A percentile compares a stretch with the other conserved stretches of the same genome.
Conservation (phyloP, 148 eudicot genomes). For the Pharnaceum exiguum region DNA sequence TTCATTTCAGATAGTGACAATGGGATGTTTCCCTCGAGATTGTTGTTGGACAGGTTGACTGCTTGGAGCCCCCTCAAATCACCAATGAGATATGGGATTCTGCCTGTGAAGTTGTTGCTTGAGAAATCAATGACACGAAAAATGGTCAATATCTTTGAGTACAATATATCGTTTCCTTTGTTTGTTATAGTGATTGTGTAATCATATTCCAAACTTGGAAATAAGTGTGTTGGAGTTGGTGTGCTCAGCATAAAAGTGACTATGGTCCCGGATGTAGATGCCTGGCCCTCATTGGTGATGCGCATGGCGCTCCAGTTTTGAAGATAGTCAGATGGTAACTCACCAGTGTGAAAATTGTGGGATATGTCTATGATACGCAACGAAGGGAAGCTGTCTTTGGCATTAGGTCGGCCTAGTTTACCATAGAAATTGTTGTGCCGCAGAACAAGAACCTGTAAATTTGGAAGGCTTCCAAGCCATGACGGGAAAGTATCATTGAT, state of each 20-base stretch:
- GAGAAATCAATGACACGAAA: constrained; percentile 18
- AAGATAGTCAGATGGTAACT: constrained; percentile 18
- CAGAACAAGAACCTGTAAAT: constrained; percentile 28
- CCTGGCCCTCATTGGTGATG: neutral
- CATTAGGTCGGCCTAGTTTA: neutral
- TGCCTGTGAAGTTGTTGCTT: too few relatives aligned
- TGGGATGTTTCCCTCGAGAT: too few relatives aligned
- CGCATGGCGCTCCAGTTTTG: constrained; percentile 26
- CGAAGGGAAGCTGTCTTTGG: constrained; percentile 5
- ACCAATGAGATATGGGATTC: constrained; percentile 19
- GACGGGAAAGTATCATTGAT: constrained; percentile 34
- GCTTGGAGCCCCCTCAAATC: constrained; percentile 14
- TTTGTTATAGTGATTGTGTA: constrained; percentile 12
- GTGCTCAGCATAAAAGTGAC: too few relatives aligned
- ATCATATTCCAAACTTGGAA: too few relatives aligned
- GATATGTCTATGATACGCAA: constrained; percentile 39
- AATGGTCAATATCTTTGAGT: neutral
- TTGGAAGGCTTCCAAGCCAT: constrained; percentile 35
- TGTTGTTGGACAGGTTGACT: constrained; percentile 28
- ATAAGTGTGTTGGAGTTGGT: too few relatives aligned
- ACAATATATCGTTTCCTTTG: constrained; percentile 13
- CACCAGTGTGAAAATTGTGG: constrained; percentile 26
- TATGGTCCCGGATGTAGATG: neutral
- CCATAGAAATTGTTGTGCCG: constrained; percentile 35
- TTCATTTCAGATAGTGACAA: constrained; percentile 1